Evolutionary conservation across 441 rosid species (phyloP).

Genomic region (Daphne laureola): DNA sequence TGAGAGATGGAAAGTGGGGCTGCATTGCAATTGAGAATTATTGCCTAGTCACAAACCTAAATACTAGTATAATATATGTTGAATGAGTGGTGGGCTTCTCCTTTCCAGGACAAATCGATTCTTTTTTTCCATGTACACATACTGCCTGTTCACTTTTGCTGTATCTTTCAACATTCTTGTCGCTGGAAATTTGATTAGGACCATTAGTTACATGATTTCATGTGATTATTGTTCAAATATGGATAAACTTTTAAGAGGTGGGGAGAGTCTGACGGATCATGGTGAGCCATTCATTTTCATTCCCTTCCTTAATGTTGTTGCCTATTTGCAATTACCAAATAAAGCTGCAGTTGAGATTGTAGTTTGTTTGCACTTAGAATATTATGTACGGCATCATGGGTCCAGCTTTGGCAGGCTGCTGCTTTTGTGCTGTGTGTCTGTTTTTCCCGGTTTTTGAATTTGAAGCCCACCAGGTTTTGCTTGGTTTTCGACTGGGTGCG

Average conservation of each 20-base stretch:
- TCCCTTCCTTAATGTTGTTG: not conserved
- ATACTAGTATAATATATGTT: too few species aligned
- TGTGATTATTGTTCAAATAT: conserved; percentile 10
- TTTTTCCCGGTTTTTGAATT: not conserved
- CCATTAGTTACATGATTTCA: conserved; percentile 6
- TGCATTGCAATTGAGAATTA: conserved; percentile 1
- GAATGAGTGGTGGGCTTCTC: conserved; percentile 4
- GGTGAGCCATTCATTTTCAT: conserved; percentile 11
- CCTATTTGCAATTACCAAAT: not conserved
- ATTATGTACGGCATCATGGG: not conserved
- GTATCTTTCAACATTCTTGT: conserved; percentile 41
- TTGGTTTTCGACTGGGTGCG: conserved; percentile 25
- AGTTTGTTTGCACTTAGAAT: conserved; percentile 20
- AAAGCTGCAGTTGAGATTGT: conserved; percentile 40
- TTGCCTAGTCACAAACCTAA: conserved; percentile 5
- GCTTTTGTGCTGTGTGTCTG: not conserved
- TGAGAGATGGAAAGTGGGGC: conserved; percentile 8
- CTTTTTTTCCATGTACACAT: conserved; percentile 19
- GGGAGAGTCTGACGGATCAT: conserved; percentile 19
- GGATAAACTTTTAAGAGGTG: conserved; percentile 14
- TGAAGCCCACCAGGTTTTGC: conserved; percentile 10
- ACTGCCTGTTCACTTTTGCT: conserved; percentile 13
- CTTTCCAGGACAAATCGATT: conserved; percentile 26
- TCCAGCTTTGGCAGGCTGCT: not conserved
- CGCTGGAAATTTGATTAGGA: conserved; percentile 36